Conservation (phyloP, 129 eudicot species). For the Solidago caesia region DNA sequence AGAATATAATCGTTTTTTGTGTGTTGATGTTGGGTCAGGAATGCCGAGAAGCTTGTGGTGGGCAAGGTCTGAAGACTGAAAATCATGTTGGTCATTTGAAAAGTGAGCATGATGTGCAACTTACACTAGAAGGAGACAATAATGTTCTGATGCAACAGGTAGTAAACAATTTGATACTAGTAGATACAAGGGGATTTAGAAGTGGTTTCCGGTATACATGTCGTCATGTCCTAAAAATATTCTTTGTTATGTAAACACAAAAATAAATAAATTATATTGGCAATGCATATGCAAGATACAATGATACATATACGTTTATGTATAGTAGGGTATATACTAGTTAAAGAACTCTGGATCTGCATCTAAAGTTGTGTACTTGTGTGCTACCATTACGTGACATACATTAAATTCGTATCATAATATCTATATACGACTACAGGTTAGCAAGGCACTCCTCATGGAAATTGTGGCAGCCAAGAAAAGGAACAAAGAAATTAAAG, state of each 20-base stretch:
- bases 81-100: conserved; percentile 85
- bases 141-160: conserved; percentile 98
- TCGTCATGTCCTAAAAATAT: too few species aligned
- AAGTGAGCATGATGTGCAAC: conserved; percentile 87
- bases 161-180: neutral
- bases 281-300: too few species aligned
- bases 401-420: neutral
- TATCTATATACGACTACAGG: conserved; percentile 37
- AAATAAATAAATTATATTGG: too few species aligned
- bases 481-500: conserved; percentile 65
- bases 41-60: conserved; percentile 89
- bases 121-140: conserved; percentile 94
- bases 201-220: too few species aligned
- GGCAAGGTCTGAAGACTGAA: conserved; percentile 82
- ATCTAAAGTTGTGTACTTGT: neutral
- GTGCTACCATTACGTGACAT: neutral
- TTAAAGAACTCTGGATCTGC: too few species aligned
- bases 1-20: too few species aligned
- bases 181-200: too few species aligned
- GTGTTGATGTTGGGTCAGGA: conserved; percentile 36
- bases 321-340: too few species aligned
- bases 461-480: conserved; percentile 64
- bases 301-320: too few species aligned
- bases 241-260: too few species aligned
- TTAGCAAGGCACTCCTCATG: conserved; percentile 81